Percentiles rank a stretch among this genome's conserved stretches.
Evolutionary conservation across 257 asterid genomes (phyloP).

Genomic region (Osmanthus fragrans): DNA sequence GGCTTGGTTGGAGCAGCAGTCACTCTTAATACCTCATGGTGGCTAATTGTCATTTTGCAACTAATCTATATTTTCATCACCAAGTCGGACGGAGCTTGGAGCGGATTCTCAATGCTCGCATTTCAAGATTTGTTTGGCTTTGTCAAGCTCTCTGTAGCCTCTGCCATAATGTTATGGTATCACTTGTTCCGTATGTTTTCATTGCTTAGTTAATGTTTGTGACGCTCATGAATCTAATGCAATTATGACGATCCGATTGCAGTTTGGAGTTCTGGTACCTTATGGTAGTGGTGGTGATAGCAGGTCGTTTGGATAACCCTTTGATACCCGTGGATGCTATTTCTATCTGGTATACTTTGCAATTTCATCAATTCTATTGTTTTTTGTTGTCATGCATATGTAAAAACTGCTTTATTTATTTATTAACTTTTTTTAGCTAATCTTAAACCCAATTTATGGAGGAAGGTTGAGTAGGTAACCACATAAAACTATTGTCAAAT

Average conservation of each 20-base stretch:
- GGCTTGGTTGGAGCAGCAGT: conserved; percentile 75
- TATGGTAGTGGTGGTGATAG: conserved; percentile 65
- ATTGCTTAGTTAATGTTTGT: neutral
- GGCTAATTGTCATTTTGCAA: conserved; percentile 63
- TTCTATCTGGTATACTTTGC: conserved; percentile 67
- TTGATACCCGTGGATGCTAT: conserved; percentile 74
- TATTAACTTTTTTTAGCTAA: neutral
- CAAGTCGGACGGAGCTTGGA: conserved; percentile 78
- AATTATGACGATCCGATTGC: conserved; percentile 26
- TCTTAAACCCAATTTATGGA: neutral
- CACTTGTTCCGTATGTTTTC: neutral
- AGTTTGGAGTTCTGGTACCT: conserved; percentile 95
- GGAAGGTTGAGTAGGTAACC: neutral
- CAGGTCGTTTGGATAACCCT: conserved; percentile 75
- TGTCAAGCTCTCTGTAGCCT: conserved; percentile 70
- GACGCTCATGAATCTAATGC: conserved; percentile 1
- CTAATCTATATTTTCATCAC: conserved; percentile 52
- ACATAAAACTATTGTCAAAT: neutral
- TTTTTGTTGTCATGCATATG: neutral
- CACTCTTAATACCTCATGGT: conserved; percentile 64
- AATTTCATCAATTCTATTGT: neutral
- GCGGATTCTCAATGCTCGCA: conserved; percentile 76
- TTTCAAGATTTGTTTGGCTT: conserved; percentile 65
- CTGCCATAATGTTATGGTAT: conserved; percentile 83
- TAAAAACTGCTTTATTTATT: neutral